These are phyloP conservation scores for Exophiala sideris DNA, from an alignment of 2,329 filamentous ascomycete genomes.

Conservation along the genomic window DNA sequence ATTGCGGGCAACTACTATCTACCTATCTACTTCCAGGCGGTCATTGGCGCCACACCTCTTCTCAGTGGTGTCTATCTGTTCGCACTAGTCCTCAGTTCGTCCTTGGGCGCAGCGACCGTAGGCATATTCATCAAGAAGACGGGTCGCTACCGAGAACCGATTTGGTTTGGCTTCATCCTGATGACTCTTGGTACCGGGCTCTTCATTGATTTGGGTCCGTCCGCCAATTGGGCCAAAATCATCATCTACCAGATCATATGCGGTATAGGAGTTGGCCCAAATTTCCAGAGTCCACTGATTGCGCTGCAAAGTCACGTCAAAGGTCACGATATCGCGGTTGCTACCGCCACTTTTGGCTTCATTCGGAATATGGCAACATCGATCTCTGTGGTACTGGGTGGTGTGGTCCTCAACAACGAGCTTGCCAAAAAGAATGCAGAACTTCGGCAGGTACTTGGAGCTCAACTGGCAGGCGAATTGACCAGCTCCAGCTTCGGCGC, in stretches of 20 bases:
- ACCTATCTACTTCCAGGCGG: constrained; percentile 79
- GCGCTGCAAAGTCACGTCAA: constrained; percentile 62
- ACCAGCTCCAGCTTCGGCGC: constrained; percentile 36
- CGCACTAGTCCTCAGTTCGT: constrained; percentile 66
- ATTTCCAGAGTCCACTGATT: constrained; percentile 62
- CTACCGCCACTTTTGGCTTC: constrained; percentile 56
- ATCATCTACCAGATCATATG: constrained; percentile 57
- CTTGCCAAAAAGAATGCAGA: constrained; percentile 33
- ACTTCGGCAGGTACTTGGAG: constrained; percentile 32
- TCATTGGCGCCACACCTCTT: constrained; percentile 65
- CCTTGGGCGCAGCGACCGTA: constrained; percentile 57
- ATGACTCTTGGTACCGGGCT: constrained; percentile 66
- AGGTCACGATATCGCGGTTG: constrained; percentile 58
- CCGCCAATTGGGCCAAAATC: constrained; percentile 51
- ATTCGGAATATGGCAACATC: constrained; percentile 52
- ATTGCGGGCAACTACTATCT: constrained; percentile 77
- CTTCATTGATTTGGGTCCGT: constrained; percentile 55
- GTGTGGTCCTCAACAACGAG: constrained; percentile 43
- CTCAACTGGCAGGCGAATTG: constrained; percentile 32
- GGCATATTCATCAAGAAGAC: constrained; percentile 72
- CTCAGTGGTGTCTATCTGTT: constrained; percentile 72
- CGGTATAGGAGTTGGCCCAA: constrained; percentile 60
- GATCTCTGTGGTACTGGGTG: constrained; percentile 54
- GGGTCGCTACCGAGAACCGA: constrained; percentile 61
- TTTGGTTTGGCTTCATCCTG: constrained; percentile 57